Evolutionary conservation across 2,329 filamentous ascomycete genomes (phyloP).

Genomic region (Fusarium staphyleae): DNA sequence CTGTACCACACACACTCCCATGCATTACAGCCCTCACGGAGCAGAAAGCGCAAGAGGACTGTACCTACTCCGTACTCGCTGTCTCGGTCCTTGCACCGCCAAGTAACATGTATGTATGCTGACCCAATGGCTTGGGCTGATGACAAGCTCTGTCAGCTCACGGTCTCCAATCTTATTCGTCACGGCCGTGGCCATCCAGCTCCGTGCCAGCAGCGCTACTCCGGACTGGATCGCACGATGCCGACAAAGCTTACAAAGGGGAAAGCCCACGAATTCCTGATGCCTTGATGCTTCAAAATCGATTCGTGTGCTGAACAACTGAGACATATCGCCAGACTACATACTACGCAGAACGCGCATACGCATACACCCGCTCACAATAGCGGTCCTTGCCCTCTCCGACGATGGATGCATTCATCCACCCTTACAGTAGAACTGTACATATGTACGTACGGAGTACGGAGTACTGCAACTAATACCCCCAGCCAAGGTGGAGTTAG

Average conservation of each 20-base stretch:
- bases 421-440: too few species aligned
- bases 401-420: conserved; percentile 29
- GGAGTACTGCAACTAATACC: background rate
- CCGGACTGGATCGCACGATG: conserved; percentile 3
- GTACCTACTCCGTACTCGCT: too few species aligned
- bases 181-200: conserved; percentile 18
- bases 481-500: conserved; percentile 23
- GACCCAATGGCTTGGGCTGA: conserved; percentile 27
- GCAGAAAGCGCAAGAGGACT: too few species aligned
- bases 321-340: too few species aligned
- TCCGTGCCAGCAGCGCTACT: conserved; percentile 2
- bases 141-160: conserved; percentile 26
- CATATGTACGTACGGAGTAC: too few species aligned
- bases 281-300: too few species aligned
- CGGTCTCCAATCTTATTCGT: conserved; percentile 29
- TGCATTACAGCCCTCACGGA: too few species aligned
- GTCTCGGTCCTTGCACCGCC: conserved; percentile 1
- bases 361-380: conserved; percentile 20
- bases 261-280: background rate
- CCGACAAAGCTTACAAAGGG: conserved; percentile 1
- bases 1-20: conserved; percentile 20
- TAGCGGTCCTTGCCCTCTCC: conserved; percentile 22
- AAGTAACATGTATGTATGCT: too few species aligned
- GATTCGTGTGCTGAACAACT: too few species aligned
- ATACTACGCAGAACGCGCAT: background rate